phyloP scores from a whole-genome alignment of 2,329 filamentous ascomycete genomes.

The Chaetomium olivaceum region DNA sequence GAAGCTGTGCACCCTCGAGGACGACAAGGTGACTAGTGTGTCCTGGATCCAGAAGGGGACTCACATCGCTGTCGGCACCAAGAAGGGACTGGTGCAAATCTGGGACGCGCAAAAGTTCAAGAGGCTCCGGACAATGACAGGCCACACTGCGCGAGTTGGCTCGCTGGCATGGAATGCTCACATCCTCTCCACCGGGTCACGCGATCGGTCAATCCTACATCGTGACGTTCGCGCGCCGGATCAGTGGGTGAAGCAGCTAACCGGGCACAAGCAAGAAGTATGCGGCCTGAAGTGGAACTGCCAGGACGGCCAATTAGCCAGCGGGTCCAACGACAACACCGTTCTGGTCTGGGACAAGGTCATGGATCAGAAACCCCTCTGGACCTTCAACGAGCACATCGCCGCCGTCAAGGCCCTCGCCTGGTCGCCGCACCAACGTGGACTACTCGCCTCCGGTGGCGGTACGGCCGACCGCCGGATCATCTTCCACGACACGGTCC shows the following conservation, averaged over 20 bases:
- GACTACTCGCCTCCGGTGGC: constrained; percentile 90
- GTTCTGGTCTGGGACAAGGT: constrained; percentile 98
- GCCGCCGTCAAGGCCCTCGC: constrained; percentile 97
- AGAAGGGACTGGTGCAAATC: constrained; percentile 92
- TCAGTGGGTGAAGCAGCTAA: constrained; percentile 82
- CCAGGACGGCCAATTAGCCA: constrained; percentile 91
- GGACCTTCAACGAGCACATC: constrained; percentile 92
- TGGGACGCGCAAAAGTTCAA: constrained; percentile 92
- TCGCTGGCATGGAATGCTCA: constrained; percentile 98
- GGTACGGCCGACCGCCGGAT: constrained; percentile 95
- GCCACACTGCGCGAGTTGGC: constrained; percentile 89
- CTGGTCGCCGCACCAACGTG: constrained; percentile 95
- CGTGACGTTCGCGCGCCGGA: constrained; percentile 91
- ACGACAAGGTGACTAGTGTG: constrained; percentile 94
- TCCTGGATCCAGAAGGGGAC: constrained; percentile 98
- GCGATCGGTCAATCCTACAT: constrained; percentile 91
- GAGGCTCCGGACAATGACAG: constrained; percentile 91
- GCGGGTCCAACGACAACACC: constrained; percentile 97
- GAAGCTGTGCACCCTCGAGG: constrained; percentile 87
- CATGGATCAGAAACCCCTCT: constrained; percentile 85
- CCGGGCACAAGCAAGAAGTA: constrained; percentile 96
- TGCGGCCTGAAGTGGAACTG: constrained; percentile 97
- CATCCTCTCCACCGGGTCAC: constrained; percentile 91
- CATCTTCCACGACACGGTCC: constrained; percentile 95
- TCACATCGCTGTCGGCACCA: constrained; percentile 91